phyloP scores from a whole-genome alignment of 1,139 yeast species.

The Geotrichum citri-aurantii region DNA sequence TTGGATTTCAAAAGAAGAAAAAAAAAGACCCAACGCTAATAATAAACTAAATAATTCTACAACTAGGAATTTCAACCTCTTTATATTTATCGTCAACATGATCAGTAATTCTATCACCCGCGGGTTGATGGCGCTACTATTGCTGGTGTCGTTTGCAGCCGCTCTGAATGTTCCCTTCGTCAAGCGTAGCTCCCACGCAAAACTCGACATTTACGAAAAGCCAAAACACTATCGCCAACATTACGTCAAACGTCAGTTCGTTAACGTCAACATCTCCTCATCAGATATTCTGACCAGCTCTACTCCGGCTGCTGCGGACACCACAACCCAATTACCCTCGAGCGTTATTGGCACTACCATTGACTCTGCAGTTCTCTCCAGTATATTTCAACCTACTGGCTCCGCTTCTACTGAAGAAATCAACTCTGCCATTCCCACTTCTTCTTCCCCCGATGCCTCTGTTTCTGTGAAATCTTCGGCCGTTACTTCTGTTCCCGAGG shows the following conservation, averaged over 20 bases:
- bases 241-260: conserved; percentile 20
- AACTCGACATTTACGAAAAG: conserved; percentile 8
- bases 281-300: conserved; percentile 2
- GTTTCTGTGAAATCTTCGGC: neutral
- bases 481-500: neutral
- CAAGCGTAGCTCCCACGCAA: neutral
- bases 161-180: conserved; percentile 10
- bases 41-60: neutral
- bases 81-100: neutral
- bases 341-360: conserved; percentile 7
- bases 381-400: neutral
- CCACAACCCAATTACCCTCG: neutral
- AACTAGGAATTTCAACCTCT: neutral
- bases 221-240: conserved; percentile 20
- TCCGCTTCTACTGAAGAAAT: neutral
- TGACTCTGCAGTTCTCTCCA: conserved; percentile 1
- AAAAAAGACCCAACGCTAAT: neutral
- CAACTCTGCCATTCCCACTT: neutral
- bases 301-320: neutral
- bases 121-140: neutral
- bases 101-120: neutral
- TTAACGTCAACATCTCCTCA: conserved; percentile 16
- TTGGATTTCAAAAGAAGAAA: conserved; percentile 1
- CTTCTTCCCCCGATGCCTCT: neutral
- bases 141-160: conserved; percentile 5